Base-by-base conservation (phyloP, 1,284 basidiomycete species). In the Afroboletus lepidellus region DNA sequence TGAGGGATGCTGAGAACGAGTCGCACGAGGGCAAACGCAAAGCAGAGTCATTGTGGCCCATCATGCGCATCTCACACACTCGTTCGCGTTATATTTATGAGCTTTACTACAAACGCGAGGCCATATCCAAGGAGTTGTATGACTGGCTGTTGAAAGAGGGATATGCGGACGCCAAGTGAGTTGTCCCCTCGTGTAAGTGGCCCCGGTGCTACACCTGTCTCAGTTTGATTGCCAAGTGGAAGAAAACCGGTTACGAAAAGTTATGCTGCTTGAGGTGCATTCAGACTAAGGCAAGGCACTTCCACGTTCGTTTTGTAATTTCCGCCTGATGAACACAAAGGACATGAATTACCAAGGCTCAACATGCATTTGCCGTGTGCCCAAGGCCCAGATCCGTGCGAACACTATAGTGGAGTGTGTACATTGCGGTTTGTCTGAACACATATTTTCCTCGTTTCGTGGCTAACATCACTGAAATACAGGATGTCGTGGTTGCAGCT, bases 321-420 rank as follows among this genome's bases (percentile, higher is more conserved):
- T 36, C 55, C 34, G 33, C 54, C 61, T 53, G 60, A 64, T 33
- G 39, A 41, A 15, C 41, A 34, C 53, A 33, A 54, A 94, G 90
- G 97, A 98, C 69, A 98, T 98, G 94, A 99, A 98, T 75, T 98
- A 98, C 67, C 90, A 96, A 76, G 97, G 97, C 8, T 97, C 94
- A n/a, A 97, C 97, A 27, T 99, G 97, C 71, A 90, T 99, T 54
- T 99, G 97, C 69, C 84, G 97, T 60, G 95, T 99, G 44, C 97
- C 97, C 3, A 98, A 98, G 70, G 88, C 92, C 4, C 89, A 94
- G 64, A 79, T 99, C 24, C 90, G 94, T 54, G 78, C 84, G 50
- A 96, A 94, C 6, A 94, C 92, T 3, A 78, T 98, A n/a, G 96
- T 99, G 0, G 93, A 98, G 73, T 98, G 95, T 72, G 90, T 92